Evolutionary conservation across 2,329 filamentous ascomycete genomes (phyloP), one percentile per base, ranked within the genome.

Genomic region (Tolypocladium cylindrosporum): DNA sequence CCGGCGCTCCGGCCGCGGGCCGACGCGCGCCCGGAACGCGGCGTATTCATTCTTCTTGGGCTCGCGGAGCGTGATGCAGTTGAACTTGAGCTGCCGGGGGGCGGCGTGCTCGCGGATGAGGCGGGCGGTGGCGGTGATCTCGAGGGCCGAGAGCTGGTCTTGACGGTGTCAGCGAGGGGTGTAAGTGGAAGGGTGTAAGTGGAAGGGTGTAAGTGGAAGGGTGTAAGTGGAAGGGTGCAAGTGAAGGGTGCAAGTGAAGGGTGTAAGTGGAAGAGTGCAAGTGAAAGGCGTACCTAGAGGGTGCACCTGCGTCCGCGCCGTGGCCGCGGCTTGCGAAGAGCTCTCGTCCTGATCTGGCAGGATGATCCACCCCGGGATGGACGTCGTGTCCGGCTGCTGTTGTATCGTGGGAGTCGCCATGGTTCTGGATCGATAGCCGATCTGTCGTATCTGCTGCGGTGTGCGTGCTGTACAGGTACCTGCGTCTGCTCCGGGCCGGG

Each of bases 61-160:
- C 65, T 89, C 85, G 55, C 86, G 79, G 4, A 88, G 75, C 27
- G 83, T 88, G 55, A 90, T 80, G 63, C 80, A 81, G 72, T 90
- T 90, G 77, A 76, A 75, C 62, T 76, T 75, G 55, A 74, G 55
- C 13, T 63, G 60, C 55, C 66, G 68, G 56, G 70, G 64, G 48
- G 55, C 61, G 19, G 70, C 70, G 61, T 72, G 58, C 7, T 74
- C 72, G 40, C 77, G 71, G 59, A 84, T 74, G 50, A 82, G 69
- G 61, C 78, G 78, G 48, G 75, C 73, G 45, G 81, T 77, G 24
- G 70, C 67, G 57, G 74, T 72, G 24, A 83, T 82, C 69, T 86
- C 83, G 43, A 80, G 74, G 64, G 80, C 69, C 54, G 74, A 78
- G 58, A 86, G 77, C 63, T 75, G 80, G 66, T 81, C 80, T 71